These are phyloP conservation scores for Saccharomyces hybrid DNA, from an alignment of 1,139 yeast genomes.

Conservation along the genomic window DNA sequence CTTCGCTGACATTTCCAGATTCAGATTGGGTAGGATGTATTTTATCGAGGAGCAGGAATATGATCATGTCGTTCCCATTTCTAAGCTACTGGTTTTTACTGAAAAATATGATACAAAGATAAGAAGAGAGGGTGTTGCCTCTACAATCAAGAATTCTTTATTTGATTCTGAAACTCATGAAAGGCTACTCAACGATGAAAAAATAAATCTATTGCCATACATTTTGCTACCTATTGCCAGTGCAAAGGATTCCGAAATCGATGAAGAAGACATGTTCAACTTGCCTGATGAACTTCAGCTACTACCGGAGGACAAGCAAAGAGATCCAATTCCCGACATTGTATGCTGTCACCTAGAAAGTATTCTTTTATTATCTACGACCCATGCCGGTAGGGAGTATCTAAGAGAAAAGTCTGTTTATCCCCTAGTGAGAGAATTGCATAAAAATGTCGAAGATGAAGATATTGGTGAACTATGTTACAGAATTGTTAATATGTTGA, in stretches of 20 bases:
- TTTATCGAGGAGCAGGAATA: constrained; percentile 64
- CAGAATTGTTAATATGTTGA: constrained; percentile 72
- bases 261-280: constrained; percentile 79
- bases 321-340: constrained; percentile 66
- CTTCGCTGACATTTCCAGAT: constrained; percentile 84
- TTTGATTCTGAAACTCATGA: constrained; percentile 72
- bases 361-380: constrained; percentile 67
- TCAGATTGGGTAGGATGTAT: constrained; percentile 63
- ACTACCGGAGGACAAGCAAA: constrained; percentile 63
- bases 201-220: constrained; percentile 72
- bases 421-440: constrained; percentile 77
- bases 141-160: constrained; percentile 82
- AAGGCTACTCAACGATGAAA: constrained; percentile 50
- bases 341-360: constrained; percentile 70
- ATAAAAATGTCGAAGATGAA: constrained; percentile 61
- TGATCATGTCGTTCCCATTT: constrained; percentile 72
- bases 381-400: constrained; percentile 62
- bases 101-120: constrained; percentile 69
- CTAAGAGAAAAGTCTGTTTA: constrained; percentile 76
- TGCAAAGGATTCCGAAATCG: constrained; percentile 57
- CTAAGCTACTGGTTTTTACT: constrained; percentile 76
- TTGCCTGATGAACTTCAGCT: constrained; percentile 86
- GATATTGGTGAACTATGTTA: constrained; percentile 63
- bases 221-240: constrained; percentile 78
- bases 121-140: constrained; percentile 89